These are phyloP conservation scores for Cordyceps farinosa DNA, from an alignment of 2,329 filamentous ascomycete species.

Conservation along the genomic window DNA sequence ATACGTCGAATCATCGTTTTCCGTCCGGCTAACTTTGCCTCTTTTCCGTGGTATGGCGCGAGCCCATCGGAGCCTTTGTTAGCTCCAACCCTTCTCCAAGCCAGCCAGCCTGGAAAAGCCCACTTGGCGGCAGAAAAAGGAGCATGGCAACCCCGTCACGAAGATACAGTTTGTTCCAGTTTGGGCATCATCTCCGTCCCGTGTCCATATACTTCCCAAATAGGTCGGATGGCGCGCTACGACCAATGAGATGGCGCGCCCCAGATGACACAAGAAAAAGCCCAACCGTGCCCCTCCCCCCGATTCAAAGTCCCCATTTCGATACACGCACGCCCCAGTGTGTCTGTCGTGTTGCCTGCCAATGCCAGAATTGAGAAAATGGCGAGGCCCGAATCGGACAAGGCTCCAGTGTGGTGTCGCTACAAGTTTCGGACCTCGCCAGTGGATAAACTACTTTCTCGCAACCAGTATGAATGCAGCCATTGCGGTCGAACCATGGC, in stretches of 20 bases:
- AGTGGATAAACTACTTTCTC: background rate
- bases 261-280: background rate
- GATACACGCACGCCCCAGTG: background rate
- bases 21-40: background rate
- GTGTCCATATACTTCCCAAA: slow-evolving; percentile 4
- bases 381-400: slow-evolving; percentile 2
- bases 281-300: background rate
- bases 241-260: slow-evolving; percentile 4
- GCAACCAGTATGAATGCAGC: background rate
- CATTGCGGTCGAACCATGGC: background rate
- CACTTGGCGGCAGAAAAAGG: background rate
- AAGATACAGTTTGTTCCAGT: slow-evolving; percentile 12
- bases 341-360: background rate
- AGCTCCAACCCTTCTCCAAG: background rate
- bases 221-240: slow-evolving; percentile 5
- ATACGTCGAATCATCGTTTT: background rate
- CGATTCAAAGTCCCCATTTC: slow-evolving; percentile 7
- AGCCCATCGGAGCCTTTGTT: slow-evolving; percentile 3
- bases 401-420: background rate
- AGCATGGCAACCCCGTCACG: slow-evolving; percentile 13
- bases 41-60: background rate
- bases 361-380: background rate
- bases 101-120: background rate
- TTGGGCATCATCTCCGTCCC: slow-evolving; percentile 17
- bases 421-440: background rate